Base-by-base conservation (phyloP, 441 rosid genomes). In the Raphanus hybrid region DNA sequence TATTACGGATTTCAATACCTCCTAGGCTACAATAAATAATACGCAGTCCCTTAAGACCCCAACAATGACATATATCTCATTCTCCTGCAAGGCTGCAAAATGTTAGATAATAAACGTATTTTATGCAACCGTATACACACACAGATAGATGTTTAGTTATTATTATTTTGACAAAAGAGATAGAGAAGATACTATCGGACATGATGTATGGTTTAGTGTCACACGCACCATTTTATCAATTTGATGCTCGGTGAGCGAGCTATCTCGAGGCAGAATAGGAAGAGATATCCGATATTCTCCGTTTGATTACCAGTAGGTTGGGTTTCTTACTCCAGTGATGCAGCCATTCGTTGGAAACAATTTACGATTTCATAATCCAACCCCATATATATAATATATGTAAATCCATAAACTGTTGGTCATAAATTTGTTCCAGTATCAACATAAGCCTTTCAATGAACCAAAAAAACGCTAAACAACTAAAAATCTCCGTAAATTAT, bases 31-130 rank as follows among this genome's bases (percentile, higher is more conserved):
- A 4, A 35, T 64, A 64, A 14, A 4, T 35, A 63, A 15, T 63
- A 35, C 27, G 11, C 29, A 26, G 26, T 27, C 20, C 18, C 20
- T 23, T 26, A 14, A 61, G 32, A 43, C 8, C 60, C 68, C 67
- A 72, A 72, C 60, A 61, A 10, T 71, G 68, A 45, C 32, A 71
- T 15, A 61, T 3, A 61, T 71, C n/a, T 71, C 43, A 61, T 45
- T 71, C 68, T 61, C 32, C 3, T 71, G 32, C 18, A 18, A 55
- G 27, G 27, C 60, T 57, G 61, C 29, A 20, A 57, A 55, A 16
- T 71, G 41, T 6, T 26, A 10, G 29, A 61, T 45, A 29, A 29
- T 43, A 45, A 71, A 29, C 60, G 55, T 45, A 61, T 45, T 60
- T 29, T 43, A 71, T 62, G 34, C 75, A 45, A 20, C 68, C n/a